Evolutionary conservation across 2,329 filamentous ascomycete genomes (phyloP), one percentile per base, ranked within the genome.

Genomic region (Exutisphaerella laricina): DNA sequence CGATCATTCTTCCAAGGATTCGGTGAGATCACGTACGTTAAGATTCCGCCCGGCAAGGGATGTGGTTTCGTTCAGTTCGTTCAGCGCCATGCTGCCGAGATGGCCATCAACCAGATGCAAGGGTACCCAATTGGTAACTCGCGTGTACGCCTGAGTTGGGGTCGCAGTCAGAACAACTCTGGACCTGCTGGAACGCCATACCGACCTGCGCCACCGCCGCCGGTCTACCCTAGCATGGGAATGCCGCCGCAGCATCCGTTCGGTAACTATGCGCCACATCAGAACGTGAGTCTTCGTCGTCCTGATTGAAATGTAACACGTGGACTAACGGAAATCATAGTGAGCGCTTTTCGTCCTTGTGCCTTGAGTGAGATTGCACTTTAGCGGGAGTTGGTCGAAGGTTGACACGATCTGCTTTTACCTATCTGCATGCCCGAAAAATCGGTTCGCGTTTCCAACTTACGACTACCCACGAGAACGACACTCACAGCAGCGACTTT

Each of bases 71-170:
- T 98, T 46, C 92, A 98, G 70, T 98, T 98, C 59, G 92, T 98
- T 44, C 92, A 98, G 73, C 88, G 92, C 55, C 92, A 98, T 62
- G 92, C 92, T 40, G 92, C 92, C 10, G 92, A 98, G 73, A 98
- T 98, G 92, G 92, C 92, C 57, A 98, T 98, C 78, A 98, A 98
- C 73, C 92, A 98, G 72, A 98, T 98, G 92, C 92, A 98, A 71
- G 92, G 92, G 49, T 98, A 98, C 66, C 92, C 92, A 17, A 98
- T 98, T 61, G 92, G 92, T 43, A 98, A 98, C 77, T 97, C 90
- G 34, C 88, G 92, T 55, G 92, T 98, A 47, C 88, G 92, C 60
- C 79, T 98, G 56, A 95, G 88, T 66, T 98, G 92, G 92, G 92
- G 92, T 52, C 86, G 92, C 53, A 94, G 86, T 42, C 92, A 98